Evolutionary conservation across 768 basidiomycete species (phyloP).

Genomic region (Leccinellum luteum): DNA sequence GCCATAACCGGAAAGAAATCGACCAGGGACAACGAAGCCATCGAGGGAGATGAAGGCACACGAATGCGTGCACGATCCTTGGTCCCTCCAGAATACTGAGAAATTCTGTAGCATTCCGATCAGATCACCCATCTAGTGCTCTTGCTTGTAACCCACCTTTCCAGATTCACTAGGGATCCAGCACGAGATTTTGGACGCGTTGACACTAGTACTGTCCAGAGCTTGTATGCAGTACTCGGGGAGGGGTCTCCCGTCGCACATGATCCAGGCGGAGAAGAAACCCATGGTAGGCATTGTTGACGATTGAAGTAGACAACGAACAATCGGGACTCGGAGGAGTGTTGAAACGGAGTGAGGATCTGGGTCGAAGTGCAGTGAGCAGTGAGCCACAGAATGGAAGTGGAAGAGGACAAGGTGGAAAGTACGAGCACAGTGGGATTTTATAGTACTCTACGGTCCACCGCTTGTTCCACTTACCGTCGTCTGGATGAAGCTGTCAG

Average conservation of each 20-base stretch:
- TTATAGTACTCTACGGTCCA: not conserved
- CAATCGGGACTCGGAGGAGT: no score
- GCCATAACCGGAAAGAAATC: conserved; percentile 58
- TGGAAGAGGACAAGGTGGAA: no score
- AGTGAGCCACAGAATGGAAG: not conserved
- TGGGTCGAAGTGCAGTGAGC: not conserved
- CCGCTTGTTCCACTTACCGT: no score
- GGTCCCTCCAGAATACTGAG: conserved; percentile 63
- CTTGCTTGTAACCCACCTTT: conserved; percentile 38
- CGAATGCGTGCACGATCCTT: conserved; percentile 50
- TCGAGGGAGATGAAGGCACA: conserved; percentile 65
- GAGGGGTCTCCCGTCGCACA: conserved; percentile 45
- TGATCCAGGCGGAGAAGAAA: conserved; percentile 71
- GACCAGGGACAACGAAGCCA: conserved; percentile 59
- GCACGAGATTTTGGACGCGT: conserved; percentile 50
- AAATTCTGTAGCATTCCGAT: conserved; percentile 43
- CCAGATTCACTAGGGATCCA: conserved; percentile 66
- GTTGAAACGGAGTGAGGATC: not conserved
- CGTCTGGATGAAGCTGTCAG: not conserved
- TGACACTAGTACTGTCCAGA: conserved; percentile 38
- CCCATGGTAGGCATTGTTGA: conserved; percentile 43
- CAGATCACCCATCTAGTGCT: not conserved
- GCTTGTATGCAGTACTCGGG: conserved; percentile 56
- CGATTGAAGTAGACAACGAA: not conserved
- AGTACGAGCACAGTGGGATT: not conserved